Conservation (phyloP, 2,329 filamentous ascomycete species). For the Hypomyces rosellus region DNA sequence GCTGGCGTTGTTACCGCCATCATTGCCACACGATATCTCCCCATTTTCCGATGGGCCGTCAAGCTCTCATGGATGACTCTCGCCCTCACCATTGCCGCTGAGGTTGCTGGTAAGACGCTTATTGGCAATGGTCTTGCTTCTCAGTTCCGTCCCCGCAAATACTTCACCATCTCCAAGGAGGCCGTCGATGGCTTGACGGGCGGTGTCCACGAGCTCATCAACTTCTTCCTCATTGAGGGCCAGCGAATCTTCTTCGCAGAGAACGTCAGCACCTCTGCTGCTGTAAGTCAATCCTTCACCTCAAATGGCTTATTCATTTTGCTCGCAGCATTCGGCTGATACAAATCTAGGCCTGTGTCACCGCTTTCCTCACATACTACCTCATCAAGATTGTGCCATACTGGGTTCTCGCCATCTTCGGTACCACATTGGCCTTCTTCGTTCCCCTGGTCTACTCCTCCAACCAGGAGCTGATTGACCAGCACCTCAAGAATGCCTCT, state of each 20-base stretch:
- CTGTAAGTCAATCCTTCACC: constrained; percentile 40
- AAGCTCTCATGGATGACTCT: constrained; percentile 60
- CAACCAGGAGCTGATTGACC: constrained; percentile 65
- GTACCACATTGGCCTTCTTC: constrained; percentile 54
- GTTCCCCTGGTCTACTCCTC: constrained; percentile 57
- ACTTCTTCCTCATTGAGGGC: constrained; percentile 65
- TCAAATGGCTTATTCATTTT: background rate
- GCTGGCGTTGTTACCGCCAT: constrained; percentile 51
- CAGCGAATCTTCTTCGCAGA: constrained; percentile 64
- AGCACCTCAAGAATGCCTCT: constrained; percentile 51
- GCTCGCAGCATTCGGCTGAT: background rate
- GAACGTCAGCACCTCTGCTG: constrained; percentile 54
- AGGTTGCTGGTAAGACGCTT: constrained; percentile 54
- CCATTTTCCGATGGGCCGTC: constrained; percentile 58
- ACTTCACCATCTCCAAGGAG: constrained; percentile 60
- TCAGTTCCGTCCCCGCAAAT: constrained; percentile 60
- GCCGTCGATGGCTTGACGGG: constrained; percentile 55
- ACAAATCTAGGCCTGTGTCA: constrained; percentile 46
- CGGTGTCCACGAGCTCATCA: constrained; percentile 61
- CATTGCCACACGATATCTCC: constrained; percentile 58
- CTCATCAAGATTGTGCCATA: constrained; percentile 64
- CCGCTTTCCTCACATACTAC: constrained; percentile 60
- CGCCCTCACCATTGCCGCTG: constrained; percentile 53
- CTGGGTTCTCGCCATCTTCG: constrained; percentile 60
- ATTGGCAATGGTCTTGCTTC: constrained; percentile 57